A percentile compares a stretch with the other conserved stretches of the same genome.
phyloP scores from a whole-genome alignment of 208 protist genomes.

The Strigomonas galati region DNA sequence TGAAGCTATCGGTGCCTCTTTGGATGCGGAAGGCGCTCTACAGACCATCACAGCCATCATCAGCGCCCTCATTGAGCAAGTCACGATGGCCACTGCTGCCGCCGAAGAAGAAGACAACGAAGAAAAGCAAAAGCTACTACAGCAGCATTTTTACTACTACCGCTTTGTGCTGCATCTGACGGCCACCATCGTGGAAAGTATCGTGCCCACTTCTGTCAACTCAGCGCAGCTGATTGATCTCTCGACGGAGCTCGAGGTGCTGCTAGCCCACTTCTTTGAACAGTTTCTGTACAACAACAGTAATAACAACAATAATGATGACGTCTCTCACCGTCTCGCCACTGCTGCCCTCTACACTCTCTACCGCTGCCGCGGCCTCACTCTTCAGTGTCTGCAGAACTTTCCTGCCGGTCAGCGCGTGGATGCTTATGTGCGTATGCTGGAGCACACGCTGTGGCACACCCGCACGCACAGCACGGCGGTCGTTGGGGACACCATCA shows the following conservation, averaged over 20 bases:
- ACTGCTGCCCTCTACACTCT: background rate
- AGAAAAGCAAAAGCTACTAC: background rate
- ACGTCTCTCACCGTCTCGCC: background rate
- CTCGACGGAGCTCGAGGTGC: constrained; percentile 73
- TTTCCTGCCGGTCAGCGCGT: constrained; percentile 31
- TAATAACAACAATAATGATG: background rate
- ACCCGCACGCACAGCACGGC: constrained; percentile 39
- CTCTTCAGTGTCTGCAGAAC: constrained; percentile 3
- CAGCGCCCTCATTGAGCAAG: too few relatives aligned
- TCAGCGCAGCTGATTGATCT: constrained; percentile 63
- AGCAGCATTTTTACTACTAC: background rate
- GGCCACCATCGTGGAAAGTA: constrained; percentile 55
- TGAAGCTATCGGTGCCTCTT: too few relatives aligned
- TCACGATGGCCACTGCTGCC: background rate
- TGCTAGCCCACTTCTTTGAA: constrained; percentile 46
- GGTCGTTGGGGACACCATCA: constrained; percentile 30
- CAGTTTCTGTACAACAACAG: background rate
- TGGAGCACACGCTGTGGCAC: constrained; percentile 84
- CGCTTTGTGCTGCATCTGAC: constrained; percentile 57
- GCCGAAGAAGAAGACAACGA: background rate
- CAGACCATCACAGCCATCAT: too few relatives aligned
- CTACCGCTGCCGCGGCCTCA: constrained; percentile 5
- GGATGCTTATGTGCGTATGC: constrained; percentile 64
- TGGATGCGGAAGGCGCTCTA: too few relatives aligned
- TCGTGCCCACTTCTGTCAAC: constrained; percentile 61